Evolutionary conservation across 768 basidiomycete genomes (phyloP), one percentile per base, ranked within the genome.

Genomic region (Cystofilobasidium bisporidii): DNA sequence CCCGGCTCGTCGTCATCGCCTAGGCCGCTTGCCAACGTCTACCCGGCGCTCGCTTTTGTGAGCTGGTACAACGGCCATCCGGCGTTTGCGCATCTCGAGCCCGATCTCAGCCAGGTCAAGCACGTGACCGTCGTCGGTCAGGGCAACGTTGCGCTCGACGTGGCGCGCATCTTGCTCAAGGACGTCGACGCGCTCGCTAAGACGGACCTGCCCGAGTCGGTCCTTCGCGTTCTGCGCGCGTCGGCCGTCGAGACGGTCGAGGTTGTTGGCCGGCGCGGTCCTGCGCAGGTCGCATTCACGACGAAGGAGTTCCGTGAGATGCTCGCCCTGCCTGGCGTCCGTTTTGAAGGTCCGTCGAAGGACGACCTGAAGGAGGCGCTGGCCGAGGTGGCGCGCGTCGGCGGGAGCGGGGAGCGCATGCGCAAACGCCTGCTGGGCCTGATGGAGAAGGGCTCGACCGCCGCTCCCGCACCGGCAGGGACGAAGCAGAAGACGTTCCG

Each of bases 1-100:
- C 82, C 15, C 30, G 77, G 77, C 41, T 75, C 80, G 79, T 57
- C 77, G 85, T 9, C 81, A 81, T 55, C 83, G 72, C 22, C 81
- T 0, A 17, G 14, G 9, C 73, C 79, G 76, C 50, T 71, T 72
- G 18, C 73, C 75, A 74, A 78, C 78, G 88, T 82, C 71, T 75
- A 86, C 2, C 84, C 91, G 0, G 91, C 92, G 0, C 80, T 96
- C 3, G 84, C 83, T 0, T 78, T 99, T 50, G 92, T 99, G 0
- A 88, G 92, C 71, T 97, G 92, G 93, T 98, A 99, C 79, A 98
- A 94, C 17, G 86, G 83, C 57, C 91, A 98, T 75, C 93, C 93
- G 1, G 85, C 85, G 12, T 79, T 80, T 14, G 81, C 83, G 0
- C 80, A 87, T 0, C 85, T 87, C 0, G 80, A 85, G 0, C 81